Conservation (phyloP, 2,329 filamentous ascomycete genomes). For the Colletotrichum sp. region DNA sequence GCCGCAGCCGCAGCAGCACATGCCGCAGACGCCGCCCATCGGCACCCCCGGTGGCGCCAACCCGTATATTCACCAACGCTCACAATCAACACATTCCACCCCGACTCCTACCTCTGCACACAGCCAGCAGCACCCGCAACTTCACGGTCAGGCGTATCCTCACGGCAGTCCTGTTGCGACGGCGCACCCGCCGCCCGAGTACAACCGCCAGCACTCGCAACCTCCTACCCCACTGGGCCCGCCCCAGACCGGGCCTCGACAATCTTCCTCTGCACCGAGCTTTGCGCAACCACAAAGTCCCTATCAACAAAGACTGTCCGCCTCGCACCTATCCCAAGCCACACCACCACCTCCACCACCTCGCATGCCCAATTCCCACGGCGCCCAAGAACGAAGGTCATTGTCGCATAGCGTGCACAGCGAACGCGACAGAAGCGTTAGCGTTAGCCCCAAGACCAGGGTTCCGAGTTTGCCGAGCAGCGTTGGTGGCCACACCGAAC, state of each 20-base stretch:
- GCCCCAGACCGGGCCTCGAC: constrained; percentile 49
- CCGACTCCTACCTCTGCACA: constrained; percentile 68
- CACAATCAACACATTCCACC: constrained; percentile 63
- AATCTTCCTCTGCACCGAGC: constrained; percentile 41
- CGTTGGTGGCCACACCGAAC: constrained; percentile 32
- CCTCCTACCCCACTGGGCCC: constrained; percentile 59
- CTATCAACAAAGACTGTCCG: constrained; percentile 58
- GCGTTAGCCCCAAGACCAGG: constrained; percentile 80
- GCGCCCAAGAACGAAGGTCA: constrained; percentile 55
- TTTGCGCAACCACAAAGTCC: constrained; percentile 63
- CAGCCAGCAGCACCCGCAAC: constrained; percentile 62
- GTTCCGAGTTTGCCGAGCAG: constrained; percentile 57
- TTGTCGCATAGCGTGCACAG: constrained; percentile 61
- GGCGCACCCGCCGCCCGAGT: constrained; percentile 48
- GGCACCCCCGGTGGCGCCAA: constrained; percentile 42
- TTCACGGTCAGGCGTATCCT: constrained; percentile 53
- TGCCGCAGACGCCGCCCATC: constrained; percentile 51
- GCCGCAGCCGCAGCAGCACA: constrained; percentile 31
- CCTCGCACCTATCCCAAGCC: constrained; percentile 27
- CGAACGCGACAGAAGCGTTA: constrained; percentile 74
- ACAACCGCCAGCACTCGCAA: constrained; percentile 57
- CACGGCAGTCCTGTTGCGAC: constrained; percentile 59
- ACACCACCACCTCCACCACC: constrained; percentile 37
- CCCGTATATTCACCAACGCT: constrained; percentile 49
- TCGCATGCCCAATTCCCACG: constrained; percentile 43